Conservation (phyloP, 768 basidiomycete species). For the Rhodosporidiobolus sp. region DNA sequence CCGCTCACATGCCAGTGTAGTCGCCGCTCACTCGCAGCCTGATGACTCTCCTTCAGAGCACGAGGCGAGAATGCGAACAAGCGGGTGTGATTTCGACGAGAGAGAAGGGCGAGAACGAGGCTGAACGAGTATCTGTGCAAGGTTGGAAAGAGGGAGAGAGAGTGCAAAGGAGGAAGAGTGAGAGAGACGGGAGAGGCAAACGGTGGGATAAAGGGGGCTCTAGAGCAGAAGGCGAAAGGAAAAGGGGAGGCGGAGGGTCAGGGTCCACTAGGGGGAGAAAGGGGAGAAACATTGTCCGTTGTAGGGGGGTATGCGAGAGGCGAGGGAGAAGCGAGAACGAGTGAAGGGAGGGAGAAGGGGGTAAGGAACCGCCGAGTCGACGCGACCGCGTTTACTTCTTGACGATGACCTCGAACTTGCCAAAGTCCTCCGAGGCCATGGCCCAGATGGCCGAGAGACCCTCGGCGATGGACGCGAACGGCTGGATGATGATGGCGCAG, state of each 20-base stretch:
- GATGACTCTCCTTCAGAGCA: no score
- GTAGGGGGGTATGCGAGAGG: neutral
- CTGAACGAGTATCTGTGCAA: neutral
- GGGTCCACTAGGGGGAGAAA: neutral
- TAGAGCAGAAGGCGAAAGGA: neutral
- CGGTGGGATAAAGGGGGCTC: neutral
- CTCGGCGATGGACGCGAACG: conserved; percentile 46
- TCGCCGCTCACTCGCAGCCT: no score
- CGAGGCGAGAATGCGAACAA: no score
- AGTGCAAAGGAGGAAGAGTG: no score
- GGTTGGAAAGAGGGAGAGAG: neutral
- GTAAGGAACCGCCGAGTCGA: neutral
- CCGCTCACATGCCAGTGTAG: no score
- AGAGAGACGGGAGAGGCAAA: neutral
- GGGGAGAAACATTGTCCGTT: neutral
- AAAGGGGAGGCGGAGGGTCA: no score
- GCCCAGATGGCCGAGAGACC: conserved; percentile 47
- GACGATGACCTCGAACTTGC: conserved; percentile 32
- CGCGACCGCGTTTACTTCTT: conserved; percentile 13
- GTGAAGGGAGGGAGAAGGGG: neutral
- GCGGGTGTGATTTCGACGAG: neutral
- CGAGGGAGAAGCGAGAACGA: neutral
- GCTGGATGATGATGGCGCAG: conserved; percentile 44
- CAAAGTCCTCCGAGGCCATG: conserved; percentile 33
- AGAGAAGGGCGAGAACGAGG: neutral